phyloP scores from a whole-genome alignment of 129 eudicot genomes.

The Tagetes erecta region DNA sequence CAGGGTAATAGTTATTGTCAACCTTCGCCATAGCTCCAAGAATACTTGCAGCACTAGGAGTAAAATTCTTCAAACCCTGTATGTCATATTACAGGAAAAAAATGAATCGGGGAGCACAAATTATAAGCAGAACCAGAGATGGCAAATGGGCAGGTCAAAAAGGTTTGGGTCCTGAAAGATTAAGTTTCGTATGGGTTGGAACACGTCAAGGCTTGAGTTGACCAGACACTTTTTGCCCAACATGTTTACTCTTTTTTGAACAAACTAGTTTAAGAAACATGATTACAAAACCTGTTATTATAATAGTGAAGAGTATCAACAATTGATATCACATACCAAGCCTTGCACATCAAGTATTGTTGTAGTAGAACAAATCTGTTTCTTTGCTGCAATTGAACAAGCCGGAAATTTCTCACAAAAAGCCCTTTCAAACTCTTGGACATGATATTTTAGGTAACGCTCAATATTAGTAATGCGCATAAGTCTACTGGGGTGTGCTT shows the following conservation, averaged over 20 bases:
- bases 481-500: constrained; percentile 82
- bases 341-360: constrained; percentile 93
- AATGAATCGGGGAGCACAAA: not conserved
- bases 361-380: constrained; percentile 79
- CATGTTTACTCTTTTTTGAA: not conserved
- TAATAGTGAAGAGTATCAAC: not conserved
- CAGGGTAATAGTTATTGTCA: constrained; percentile 80
- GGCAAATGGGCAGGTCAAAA: not conserved
- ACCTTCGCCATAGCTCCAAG: constrained; percentile 79
- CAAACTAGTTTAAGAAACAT: not conserved
- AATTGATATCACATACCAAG: constrained; percentile 54
- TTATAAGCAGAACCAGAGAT: not conserved
- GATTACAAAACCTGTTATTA: not conserved
- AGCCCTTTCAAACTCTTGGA: constrained; percentile 87
- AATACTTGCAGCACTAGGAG: constrained; percentile 73
- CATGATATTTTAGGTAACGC: constrained; percentile 79
- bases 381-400: constrained; percentile 85
- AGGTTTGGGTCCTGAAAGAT: not conserved
- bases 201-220: not conserved
- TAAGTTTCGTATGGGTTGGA: not conserved
- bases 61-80: constrained; percentile 85
- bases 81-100: constrained; percentile 7
- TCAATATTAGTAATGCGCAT: constrained; percentile 75
- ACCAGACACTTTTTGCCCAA: not conserved
- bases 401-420: constrained; percentile 85